These are phyloP conservation scores for Penstemon barbatus DNA, from an alignment of 257 asterid species.

Conservation along the genomic window DNA sequence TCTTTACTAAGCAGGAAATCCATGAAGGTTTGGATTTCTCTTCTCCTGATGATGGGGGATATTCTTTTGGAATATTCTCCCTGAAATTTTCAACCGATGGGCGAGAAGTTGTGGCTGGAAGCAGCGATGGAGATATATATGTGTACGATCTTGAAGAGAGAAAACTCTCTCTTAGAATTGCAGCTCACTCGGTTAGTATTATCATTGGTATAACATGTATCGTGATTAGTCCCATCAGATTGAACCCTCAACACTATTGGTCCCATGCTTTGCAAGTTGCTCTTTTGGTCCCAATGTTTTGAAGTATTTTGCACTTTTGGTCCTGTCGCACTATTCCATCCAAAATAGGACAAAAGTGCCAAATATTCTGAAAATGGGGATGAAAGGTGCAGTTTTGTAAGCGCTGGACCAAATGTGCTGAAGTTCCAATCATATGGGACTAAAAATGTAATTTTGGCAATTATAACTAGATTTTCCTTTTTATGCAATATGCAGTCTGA, in stretches of 20 bases:
- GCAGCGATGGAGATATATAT: slow-evolving; percentile 74
- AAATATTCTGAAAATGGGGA: no score
- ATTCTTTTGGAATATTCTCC: slow-evolving; percentile 80
- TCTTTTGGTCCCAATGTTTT: no score
- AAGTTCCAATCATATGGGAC: no score
- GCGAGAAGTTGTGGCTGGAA: slow-evolving; percentile 87
- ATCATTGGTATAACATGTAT: background rate
- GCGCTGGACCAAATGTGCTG: no score
- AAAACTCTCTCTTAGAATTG: slow-evolving; percentile 62
- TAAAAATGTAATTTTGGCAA: no score
- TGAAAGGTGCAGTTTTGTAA: no score
- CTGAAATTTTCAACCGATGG: slow-evolving; percentile 83
- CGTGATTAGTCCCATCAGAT: no score
- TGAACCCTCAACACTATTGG: no score
- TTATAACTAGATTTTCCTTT: background rate
- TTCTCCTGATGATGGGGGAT: slow-evolving; percentile 43
- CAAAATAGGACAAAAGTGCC: no score
- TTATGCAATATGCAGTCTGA: slow-evolving; percentile 59
- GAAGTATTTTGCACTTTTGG: no score
- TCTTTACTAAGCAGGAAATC: slow-evolving; percentile 56
- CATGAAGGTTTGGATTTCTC: slow-evolving; percentile 80
- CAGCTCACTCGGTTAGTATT: slow-evolving; percentile 62
- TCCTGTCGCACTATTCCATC: no score
- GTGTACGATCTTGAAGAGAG: slow-evolving; percentile 87
- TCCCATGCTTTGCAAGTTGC: no score